A percentile compares a stretch with the other conserved stretches of the same genome.
Evolutionary conservation across 306 rosid species (phyloP).

Genomic region (Potentilla sterilis): DNA sequence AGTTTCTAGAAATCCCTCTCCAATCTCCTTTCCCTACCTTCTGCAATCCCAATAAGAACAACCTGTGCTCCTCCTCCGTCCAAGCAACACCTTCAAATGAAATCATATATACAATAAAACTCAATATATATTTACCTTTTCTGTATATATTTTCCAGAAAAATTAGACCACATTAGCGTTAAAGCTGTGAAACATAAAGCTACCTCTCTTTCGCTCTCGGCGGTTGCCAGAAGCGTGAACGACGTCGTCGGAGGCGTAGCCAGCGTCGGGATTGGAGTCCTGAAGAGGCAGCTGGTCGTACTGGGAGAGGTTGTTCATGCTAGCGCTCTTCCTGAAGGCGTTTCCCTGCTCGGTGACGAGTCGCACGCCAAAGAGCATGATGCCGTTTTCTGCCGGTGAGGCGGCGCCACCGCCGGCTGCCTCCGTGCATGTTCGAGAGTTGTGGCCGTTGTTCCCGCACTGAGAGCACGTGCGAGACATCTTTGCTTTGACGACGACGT

Average conservation of each 20-base stretch:
- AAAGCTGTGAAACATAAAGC: neutral
- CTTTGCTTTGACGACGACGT: neutral
- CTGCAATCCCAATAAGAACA: slow-evolving; percentile 72
- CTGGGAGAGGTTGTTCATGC: slow-evolving; percentile 83
- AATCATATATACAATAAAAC: neutral
- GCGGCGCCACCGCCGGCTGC: slow-evolving; percentile 13
- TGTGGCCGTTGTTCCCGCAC: slow-evolving; percentile 85
- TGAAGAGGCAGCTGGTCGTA: slow-evolving; percentile 44
- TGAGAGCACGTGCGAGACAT: slow-evolving; percentile 87
- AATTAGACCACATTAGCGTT: neutral
- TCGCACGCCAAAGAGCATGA: slow-evolving; percentile 85
- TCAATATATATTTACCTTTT: neutral
- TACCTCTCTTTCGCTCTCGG: slow-evolving; percentile 77
- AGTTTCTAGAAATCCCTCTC: slow-evolving; percentile 94
- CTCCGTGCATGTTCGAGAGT: slow-evolving; percentile 70
- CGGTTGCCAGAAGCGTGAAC: slow-evolving; percentile 72
- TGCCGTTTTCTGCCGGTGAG: slow-evolving; percentile 33
- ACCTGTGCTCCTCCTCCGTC: slow-evolving; percentile 86
- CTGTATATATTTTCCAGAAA: neutral
- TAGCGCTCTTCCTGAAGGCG: slow-evolving; percentile 71
- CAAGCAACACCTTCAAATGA: slow-evolving; percentile 64
- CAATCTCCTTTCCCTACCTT: slow-evolving; percentile 91
- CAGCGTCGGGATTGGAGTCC: slow-evolving; percentile 64
- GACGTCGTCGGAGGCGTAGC: slow-evolving; percentile 85
- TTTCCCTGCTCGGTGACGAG: slow-evolving; percentile 36